phyloP scores from a whole-genome alignment of 805 yeast genomes.

The Ogataea siamensis region DNA sequence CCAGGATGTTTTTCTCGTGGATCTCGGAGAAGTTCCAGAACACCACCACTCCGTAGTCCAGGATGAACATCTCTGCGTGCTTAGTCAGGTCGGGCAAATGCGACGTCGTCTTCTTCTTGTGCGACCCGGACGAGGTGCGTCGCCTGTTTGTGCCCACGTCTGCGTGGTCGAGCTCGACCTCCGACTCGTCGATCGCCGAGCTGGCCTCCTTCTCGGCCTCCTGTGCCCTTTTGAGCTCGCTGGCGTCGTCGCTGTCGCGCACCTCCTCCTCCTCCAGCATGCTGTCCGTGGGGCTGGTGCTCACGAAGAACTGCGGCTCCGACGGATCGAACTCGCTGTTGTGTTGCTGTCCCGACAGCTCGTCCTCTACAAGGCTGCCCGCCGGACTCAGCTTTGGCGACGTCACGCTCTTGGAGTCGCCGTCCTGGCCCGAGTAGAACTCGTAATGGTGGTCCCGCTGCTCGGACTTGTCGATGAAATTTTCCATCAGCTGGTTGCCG shows the following conservation, averaged over 20 bases:
- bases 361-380: constrained; percentile 19
- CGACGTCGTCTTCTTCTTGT: constrained; percentile 18
- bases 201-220: constrained; percentile 3
- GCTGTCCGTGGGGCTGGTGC: constrained; percentile 34
- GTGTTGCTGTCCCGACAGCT: constrained; percentile 34
- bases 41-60: constrained; percentile 93
- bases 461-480: constrained; percentile 74
- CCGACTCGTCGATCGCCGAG: constrained; percentile 10
- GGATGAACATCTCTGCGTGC: constrained; percentile 85
- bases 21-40: constrained; percentile 94
- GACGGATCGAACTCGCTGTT: constrained; percentile 77
- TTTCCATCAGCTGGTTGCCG: constrained; percentile 59
- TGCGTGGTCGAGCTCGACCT: constrained; percentile 1
- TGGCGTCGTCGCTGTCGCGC: constrained; percentile 3
- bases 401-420: constrained; percentile 26
- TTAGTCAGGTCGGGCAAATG: constrained; percentile 46
- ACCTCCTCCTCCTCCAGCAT: constrained; percentile 24
- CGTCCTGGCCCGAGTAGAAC: constrained; percentile 77
- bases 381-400: constrained; percentile 26
- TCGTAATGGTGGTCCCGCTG: constrained; percentile 90
- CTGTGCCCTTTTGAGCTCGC: neutral
- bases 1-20: constrained; percentile 90
- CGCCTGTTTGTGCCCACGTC: constrained; percentile 4
- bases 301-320: constrained; percentile 86
- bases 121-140: constrained; percentile 15